phyloP scores from a whole-genome alignment of 225 moss, liverwort and hornwort genomes.

The Anthoceros angustus region DNA sequence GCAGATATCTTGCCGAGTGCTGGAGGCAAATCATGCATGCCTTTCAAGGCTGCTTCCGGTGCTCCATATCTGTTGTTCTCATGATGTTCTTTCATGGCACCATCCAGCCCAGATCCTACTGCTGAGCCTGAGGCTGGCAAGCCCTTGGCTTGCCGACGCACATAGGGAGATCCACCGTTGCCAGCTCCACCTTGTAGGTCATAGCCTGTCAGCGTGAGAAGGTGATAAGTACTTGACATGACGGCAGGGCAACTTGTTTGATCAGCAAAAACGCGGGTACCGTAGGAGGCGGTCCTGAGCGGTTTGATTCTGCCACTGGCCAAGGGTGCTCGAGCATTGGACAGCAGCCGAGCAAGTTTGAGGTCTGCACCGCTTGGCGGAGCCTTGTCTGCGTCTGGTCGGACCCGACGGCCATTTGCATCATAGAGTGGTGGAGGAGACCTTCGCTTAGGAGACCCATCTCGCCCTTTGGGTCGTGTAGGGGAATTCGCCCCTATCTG shows the following conservation, averaged over 20 bases:
- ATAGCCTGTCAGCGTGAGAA: neutral
- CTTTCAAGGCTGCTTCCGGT: too few relatives aligned
- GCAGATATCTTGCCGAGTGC: neutral
- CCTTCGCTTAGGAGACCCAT: neutral
- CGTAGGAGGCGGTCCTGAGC: neutral
- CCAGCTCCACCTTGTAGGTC: neutral
- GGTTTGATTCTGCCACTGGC: neutral
- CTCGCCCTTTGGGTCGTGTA: neutral
- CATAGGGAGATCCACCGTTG: neutral
- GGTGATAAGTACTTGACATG: neutral
- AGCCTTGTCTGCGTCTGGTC: neutral
- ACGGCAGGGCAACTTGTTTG: neutral
- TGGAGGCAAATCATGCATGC: too few relatives aligned
- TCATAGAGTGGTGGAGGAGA: neutral
- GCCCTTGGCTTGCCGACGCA: conserved; percentile 4
- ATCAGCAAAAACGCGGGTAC: neutral
- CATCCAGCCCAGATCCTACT: neutral
- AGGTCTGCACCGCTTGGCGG: neutral
- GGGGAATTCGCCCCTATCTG: neutral
- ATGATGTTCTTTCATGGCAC: neutral
- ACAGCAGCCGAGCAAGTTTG: neutral
- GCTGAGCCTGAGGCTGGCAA: neutral
- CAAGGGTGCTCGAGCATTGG: neutral
- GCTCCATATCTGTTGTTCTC: too few relatives aligned
- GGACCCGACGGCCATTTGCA: neutral